Evolutionary conservation across 176 grass and related monocot species (phyloP).

Genomic region (Luzula sylvatica): DNA sequence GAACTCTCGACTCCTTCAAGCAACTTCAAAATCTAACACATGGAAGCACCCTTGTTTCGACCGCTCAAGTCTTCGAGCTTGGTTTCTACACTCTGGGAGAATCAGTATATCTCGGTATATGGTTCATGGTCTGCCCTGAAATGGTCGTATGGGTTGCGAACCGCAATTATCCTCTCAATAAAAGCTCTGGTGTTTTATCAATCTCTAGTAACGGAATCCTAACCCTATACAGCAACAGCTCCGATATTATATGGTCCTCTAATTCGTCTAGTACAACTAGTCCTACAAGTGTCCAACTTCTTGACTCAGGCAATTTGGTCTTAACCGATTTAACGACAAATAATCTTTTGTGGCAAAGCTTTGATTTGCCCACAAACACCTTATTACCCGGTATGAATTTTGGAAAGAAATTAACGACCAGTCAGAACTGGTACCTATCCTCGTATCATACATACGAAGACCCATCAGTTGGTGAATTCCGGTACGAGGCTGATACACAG

Average conservation of each 20-base stretch:
- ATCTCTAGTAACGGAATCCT: conserved; percentile 15
- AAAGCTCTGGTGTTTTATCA: conserved; percentile 19
- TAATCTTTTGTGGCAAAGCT: conserved; percentile 21
- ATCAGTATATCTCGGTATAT: conserved; percentile 22
- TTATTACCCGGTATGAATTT: conserved; percentile 20
- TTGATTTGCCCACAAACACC: conserved; percentile 23
- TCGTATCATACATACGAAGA: conserved; percentile 34
- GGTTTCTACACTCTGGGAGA: conserved; percentile 22
- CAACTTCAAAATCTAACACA: conserved; percentile 26
- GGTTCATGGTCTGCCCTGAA: conserved; percentile 22
- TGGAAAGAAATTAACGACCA: conserved; percentile 25
- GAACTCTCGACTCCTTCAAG: background rate
- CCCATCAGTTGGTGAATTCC: conserved; percentile 23
- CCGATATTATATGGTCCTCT: conserved; percentile 16
- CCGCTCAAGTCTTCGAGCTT: conserved; percentile 16
- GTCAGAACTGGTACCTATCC: conserved; percentile 19
- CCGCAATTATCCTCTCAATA: conserved; percentile 17
- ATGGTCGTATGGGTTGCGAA: conserved; percentile 43
- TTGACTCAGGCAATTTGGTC: conserved; percentile 24
- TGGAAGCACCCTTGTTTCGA: conserved; percentile 22
- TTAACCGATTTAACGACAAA: conserved; percentile 5
- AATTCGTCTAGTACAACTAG: conserved; percentile 8
- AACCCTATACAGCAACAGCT: conserved; percentile 2
- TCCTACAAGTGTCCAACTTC: conserved; percentile 15
- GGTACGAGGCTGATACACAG: conserved; percentile 4